Percentiles rank a stretch among this genome's conserved stretches.
Evolutionary conservation across 306 rosid species (phyloP).

Genomic region (Acacia crassicarpa): DNA sequence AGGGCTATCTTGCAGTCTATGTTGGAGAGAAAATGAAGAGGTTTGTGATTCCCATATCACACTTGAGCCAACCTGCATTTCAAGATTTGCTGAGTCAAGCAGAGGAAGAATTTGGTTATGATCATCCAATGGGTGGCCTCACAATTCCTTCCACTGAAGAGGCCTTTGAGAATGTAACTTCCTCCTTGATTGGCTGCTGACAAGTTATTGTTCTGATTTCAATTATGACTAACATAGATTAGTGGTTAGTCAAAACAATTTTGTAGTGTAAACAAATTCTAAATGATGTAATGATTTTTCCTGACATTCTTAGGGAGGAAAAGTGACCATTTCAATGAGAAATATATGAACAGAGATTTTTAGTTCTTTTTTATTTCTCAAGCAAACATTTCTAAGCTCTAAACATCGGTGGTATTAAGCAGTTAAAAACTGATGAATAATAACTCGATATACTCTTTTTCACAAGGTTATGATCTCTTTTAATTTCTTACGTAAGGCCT

Average conservation of each 20-base stretch:
- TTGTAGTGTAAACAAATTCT: slow-evolving; percentile 5
- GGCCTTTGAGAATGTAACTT: not conserved
- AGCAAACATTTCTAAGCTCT: not conserved
- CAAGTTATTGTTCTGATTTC: not conserved
- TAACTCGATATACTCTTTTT: not conserved
- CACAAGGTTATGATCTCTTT: not conserved
- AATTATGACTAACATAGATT: slow-evolving; percentile 3
- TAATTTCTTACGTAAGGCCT: not conserved
- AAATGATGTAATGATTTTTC: not conserved
- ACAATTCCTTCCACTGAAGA: slow-evolving; percentile 52
- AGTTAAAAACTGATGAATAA: not conserved
- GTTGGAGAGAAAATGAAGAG: slow-evolving; percentile 51
- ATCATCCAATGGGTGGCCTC: slow-evolving; percentile 62
- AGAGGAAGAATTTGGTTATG: slow-evolving; percentile 52
- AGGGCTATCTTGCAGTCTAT: slow-evolving; percentile 49
- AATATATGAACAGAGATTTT: not conserved
- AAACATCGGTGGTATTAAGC: not conserved
- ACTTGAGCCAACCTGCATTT: slow-evolving; percentile 44
- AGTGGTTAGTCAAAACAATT: slow-evolving; percentile 22
- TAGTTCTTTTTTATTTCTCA: not conserved
- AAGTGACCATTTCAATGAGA: not conserved
- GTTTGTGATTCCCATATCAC: slow-evolving; percentile 45
- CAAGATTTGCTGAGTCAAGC: slow-evolving; percentile 37
- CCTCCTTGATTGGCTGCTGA: not conserved
- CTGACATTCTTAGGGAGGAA: not conserved